Evolutionary conservation across 176 grass and related monocot genomes (phyloP), one percentile per base, ranked within the genome.

Genomic region (Hsuehochloa calcarea): DNA sequence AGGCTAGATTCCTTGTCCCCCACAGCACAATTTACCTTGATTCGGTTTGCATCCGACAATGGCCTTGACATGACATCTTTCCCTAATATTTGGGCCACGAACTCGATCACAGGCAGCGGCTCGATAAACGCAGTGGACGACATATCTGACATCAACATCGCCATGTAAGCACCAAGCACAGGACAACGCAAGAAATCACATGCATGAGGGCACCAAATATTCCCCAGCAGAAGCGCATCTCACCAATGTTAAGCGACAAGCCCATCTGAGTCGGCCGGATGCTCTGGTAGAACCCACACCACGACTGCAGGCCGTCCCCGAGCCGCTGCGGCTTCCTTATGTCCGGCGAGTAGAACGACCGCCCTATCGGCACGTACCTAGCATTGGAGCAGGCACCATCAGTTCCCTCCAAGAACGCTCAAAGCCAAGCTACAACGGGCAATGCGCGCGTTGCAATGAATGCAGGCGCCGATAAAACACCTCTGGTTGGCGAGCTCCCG

Each of bases 211-310:
- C 77, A 84, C 61, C 59, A 93, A 41, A 81, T 81, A 68, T 86
- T 80, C 61, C 22, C 35, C 65, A 80, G 68, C 50, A 49, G 52
- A 58, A 74, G 15, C 40, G 78, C 31, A 44, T 78, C 89, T 91
- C 78, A 92, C 94, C 94, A 47, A 97, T 97, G 89, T 97, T 97
- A 6, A 97, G 90, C 35, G 94, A 97, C 55, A 97, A 80, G 27
- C 94, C 94, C 94, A 97, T 97, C 86, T 97, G 94, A 3, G 92
- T 97, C 37, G 94, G 92, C 60, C 94, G 85, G 72, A 97, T 92
- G 89, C 94, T 97, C 87, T 97, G 94, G 85, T 97, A 97, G 86
- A 97, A 97, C 61, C 94, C 94, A 67, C 92, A 90, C 94, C 94
- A 97, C 4, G 94, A 97, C 72, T 97, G 92, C 51, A 97, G 91